Evolutionary conservation across 495 filamentous ascomycete genomes (phyloP).

Genomic region (Hyaloscypha finlandica): DNA sequence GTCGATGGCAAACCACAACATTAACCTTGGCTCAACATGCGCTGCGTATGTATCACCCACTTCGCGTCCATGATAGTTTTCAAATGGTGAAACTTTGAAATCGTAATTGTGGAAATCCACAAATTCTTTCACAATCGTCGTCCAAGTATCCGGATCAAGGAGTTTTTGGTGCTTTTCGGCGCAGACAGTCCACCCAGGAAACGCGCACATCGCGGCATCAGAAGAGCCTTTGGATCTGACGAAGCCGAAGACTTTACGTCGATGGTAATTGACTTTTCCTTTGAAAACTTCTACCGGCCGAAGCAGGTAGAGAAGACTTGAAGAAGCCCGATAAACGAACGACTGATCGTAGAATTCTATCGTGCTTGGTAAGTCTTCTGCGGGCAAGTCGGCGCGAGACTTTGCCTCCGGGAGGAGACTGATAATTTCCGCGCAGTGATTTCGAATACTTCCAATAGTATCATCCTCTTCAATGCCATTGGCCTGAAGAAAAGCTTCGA

Average conservation of each 20-base stretch:
- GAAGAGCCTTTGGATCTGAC: not conserved
- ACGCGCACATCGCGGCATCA: not conserved
- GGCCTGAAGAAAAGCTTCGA: not conserved
- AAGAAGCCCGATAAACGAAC: not conserved
- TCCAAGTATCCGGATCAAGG: not conserved
- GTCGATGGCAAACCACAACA: conserved; percentile 8
- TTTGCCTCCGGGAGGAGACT: not conserved
- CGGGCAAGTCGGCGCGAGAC: not conserved
- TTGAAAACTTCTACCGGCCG: not conserved
- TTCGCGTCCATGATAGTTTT: not conserved
- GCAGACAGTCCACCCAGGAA: not conserved
- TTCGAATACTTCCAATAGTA: not conserved
- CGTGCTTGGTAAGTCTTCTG: not conserved
- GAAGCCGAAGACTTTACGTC: not conserved
- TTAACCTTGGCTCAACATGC: conserved; percentile 16
- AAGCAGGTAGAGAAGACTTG: not conserved
- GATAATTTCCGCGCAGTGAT: not conserved
- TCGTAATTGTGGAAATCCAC: not conserved
- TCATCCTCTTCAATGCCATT: not conserved
- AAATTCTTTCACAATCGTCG: not conserved
- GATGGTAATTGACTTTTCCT: not conserved
- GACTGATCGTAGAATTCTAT: not conserved
- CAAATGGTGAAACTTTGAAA: not conserved
- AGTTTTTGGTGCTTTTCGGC: not conserved
- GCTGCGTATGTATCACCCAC: not conserved